A percentile compares a stretch with the other conserved stretches of the same genome.
Conservation (phyloP, 768 basidiomycete genomes). For the Multifurca ochricompacta region DNA sequence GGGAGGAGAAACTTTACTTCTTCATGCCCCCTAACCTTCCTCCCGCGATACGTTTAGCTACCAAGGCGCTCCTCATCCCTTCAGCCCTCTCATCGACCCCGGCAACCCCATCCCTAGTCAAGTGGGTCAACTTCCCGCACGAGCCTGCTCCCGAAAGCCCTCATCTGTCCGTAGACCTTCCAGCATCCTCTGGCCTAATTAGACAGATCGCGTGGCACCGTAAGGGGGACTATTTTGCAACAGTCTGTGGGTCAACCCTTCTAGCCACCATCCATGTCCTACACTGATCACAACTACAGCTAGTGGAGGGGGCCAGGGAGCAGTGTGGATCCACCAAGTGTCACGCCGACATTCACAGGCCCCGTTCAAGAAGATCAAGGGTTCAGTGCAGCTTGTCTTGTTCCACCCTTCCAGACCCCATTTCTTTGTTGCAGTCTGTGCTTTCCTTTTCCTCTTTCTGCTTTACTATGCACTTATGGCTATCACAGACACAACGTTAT, state of each 20-base stretch:
- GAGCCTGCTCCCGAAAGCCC: constrained; percentile 41
- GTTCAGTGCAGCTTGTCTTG: constrained; percentile 78
- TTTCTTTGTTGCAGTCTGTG: constrained; percentile 92
- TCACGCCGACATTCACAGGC: constrained; percentile 93
- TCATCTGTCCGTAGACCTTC: constrained; percentile 54
- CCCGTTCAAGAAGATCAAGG: constrained; percentile 94
- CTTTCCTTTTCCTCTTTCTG: background rate
- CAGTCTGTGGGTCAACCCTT: constrained; percentile 68
- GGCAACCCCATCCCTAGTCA: constrained; percentile 52
- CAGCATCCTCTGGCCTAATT: constrained; percentile 57
- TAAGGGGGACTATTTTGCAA: constrained; percentile 91
- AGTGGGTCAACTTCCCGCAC: constrained; percentile 53
- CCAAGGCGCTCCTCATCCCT: constrained; percentile 54
- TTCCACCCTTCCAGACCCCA: constrained; percentile 95
- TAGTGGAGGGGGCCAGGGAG: constrained; percentile 61
- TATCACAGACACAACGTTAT: constrained; percentile 83
- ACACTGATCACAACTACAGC: constrained; percentile 32
- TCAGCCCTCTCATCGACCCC: constrained; percentile 52
- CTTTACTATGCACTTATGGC: background rate
- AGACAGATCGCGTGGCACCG: constrained; percentile 89
- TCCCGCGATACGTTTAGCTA: constrained; percentile 46
- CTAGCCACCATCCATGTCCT: background rate
- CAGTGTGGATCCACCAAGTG: constrained; percentile 94
- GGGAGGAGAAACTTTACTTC: constrained; percentile 75
- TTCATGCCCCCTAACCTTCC: constrained; percentile 76